Evolutionary conservation across 352 stramenopile species (phyloP).

Genomic region (Pythium grandisporangium): DNA sequence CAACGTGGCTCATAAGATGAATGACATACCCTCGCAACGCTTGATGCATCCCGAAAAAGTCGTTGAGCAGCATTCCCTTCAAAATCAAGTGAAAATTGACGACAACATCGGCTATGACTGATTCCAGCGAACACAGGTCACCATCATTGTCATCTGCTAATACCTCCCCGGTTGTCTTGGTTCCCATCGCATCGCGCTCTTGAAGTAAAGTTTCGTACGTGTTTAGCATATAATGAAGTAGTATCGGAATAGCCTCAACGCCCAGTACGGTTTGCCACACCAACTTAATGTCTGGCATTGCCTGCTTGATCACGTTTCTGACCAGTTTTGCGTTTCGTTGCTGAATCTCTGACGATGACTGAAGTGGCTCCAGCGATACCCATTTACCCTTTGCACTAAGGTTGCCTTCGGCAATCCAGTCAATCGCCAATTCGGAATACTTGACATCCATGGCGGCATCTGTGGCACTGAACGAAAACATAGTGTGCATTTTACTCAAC

Average conservation of each 20-base stretch:
- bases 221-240: constrained; percentile 59
- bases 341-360: constrained; percentile 58
- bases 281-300: constrained; percentile 21
- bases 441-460: constrained; percentile 45
- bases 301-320: constrained; percentile 41
- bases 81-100: constrained; percentile 61
- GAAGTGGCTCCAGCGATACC: constrained; percentile 50
- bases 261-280: constrained; percentile 52
- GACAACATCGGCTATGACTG: constrained; percentile 25
- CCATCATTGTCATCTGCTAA: constrained; percentile 2
- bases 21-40: constrained; percentile 43
- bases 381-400: constrained; percentile 43
- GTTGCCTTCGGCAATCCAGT: constrained; percentile 62
- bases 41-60: constrained; percentile 9
- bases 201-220: constrained; percentile 20
- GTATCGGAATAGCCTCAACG: constrained; percentile 31
- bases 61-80: constrained; percentile 47
- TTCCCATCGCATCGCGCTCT: too few species aligned
- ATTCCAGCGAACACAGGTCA: too few species aligned
- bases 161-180: too few species aligned
- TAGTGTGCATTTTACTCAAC: constrained; percentile 49
- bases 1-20: constrained; percentile 53
- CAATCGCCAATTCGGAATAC: constrained; percentile 49
- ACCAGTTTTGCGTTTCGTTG: constrained; percentile 57
- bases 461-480: constrained; percentile 72